Evolutionary conservation across 176 grass and related monocot species (phyloP).

Genomic region (Puccinellia tenuiflora): DNA sequence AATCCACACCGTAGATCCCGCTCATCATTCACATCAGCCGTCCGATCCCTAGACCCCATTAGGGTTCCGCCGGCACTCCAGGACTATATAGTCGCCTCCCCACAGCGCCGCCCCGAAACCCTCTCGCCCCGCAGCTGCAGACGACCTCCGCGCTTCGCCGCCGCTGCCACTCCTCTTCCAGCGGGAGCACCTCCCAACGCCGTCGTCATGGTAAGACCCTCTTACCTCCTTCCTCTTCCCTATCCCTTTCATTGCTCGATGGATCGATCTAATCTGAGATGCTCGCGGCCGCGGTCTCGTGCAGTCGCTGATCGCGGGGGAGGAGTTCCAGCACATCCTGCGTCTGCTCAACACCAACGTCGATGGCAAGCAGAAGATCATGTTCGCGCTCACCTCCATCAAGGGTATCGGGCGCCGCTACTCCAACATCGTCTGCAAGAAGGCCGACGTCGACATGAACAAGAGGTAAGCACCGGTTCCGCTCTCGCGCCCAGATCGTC

Average conservation of each 20-base stretch:
- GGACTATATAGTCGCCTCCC: neutral
- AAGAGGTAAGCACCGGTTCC: neutral
- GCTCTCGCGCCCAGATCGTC: neutral
- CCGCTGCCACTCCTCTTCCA: neutral
- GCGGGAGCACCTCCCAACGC: neutral
- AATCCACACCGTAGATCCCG: neutral
- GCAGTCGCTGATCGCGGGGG: slow-evolving; percentile 66
- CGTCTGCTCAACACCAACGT: slow-evolving; percentile 94
- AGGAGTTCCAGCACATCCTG: slow-evolving; percentile 96
- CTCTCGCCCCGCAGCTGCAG: neutral
- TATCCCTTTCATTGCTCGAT: neutral
- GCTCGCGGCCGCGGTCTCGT: neutral
- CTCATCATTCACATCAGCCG: neutral
- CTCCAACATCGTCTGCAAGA: slow-evolving; percentile 93
- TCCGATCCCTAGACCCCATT: neutral
- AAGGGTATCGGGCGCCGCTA: slow-evolving; percentile 62
- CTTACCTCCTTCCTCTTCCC: neutral
- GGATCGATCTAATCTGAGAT: neutral
- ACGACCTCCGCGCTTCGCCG: neutral
- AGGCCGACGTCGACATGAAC: slow-evolving; percentile 96
- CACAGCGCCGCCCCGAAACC: neutral
- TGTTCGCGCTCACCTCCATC: slow-evolving; percentile 79
- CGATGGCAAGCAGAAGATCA: slow-evolving; percentile 95
- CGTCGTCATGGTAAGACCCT: neutral
- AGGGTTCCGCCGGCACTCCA: neutral